phyloP scores from a whole-genome alignment of 805 yeast species.

The Barnettozyma pratensis region DNA sequence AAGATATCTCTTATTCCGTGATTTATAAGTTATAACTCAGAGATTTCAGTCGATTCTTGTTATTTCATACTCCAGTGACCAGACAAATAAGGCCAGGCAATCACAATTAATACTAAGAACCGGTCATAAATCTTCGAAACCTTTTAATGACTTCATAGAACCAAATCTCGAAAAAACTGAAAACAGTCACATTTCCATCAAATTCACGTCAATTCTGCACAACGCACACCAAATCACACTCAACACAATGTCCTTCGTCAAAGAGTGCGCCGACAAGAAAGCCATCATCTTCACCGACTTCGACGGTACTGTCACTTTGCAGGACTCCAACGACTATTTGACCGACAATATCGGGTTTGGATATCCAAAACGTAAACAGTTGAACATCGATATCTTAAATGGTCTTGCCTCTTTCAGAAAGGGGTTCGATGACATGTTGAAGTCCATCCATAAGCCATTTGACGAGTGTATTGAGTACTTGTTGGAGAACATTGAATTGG shows the following conservation, averaged over 20 bases:
- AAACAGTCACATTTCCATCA: too few relatives aligned
- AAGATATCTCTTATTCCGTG: too few relatives aligned
- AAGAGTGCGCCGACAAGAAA: conserved; percentile 29
- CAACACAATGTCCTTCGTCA: conserved; percentile 19
- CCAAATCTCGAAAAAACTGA: too few relatives aligned
- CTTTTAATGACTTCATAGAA: too few relatives aligned
- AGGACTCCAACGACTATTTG: conserved; percentile 89
- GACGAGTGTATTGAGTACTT: conserved; percentile 74
- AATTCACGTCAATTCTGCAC: too few relatives aligned
- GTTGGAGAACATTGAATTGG: conserved; percentile 63
- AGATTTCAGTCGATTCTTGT: too few relatives aligned
- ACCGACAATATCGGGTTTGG: conserved; percentile 93
- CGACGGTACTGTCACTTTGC: conserved; percentile 96
- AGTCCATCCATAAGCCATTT: conserved; percentile 69
- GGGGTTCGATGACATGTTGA: conserved; percentile 81
- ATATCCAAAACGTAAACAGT: conserved; percentile 50
- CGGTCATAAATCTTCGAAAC: too few relatives aligned
- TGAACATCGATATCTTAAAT: conserved; percentile 69
- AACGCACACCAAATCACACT: not conserved
- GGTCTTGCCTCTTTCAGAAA: conserved; percentile 71
- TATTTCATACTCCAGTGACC: too few relatives aligned
- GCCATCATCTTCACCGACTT: conserved; percentile 95
- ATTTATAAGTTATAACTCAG: too few relatives aligned
- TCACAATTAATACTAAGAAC: too few relatives aligned
- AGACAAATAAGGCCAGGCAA: too few relatives aligned